Conservation (phyloP, 305 asterid species). For the Euphrasia arctica region DNA sequence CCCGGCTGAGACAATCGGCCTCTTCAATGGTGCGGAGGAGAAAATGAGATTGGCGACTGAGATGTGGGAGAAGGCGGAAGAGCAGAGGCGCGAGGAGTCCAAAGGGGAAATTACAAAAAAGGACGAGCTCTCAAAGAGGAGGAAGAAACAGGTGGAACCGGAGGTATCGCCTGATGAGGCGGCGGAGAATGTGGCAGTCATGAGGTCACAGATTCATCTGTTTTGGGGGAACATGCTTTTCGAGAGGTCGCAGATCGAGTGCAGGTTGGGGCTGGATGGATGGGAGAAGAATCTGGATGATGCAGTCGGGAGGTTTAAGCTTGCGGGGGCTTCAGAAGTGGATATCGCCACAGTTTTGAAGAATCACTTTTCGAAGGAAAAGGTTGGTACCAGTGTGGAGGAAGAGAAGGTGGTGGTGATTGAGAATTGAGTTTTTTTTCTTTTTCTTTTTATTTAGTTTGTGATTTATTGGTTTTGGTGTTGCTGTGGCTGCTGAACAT, state of each 20-base stretch:
- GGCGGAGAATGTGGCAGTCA: conserved; percentile 88
- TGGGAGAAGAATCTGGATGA: conserved; percentile 84
- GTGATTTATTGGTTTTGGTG: too few relatives aligned
- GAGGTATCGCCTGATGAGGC: conserved; percentile 70
- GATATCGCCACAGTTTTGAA: conserved; percentile 76
- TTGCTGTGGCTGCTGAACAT: too few relatives aligned
- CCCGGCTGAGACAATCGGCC: conserved; percentile 67
- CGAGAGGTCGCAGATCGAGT: conserved; percentile 89
- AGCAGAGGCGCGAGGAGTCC: conserved; percentile 64
- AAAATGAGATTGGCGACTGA: conserved; percentile 87
- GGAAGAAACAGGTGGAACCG: conserved; percentile 31
- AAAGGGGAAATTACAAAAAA: conserved; percentile 52
- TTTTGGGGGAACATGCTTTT: conserved; percentile 99
- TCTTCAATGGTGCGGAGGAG: conserved; percentile 77
- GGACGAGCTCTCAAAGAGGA: conserved; percentile 64
- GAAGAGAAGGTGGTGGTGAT: conserved; percentile 13
- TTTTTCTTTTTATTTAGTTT: too few relatives aligned
- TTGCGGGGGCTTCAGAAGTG: conserved; percentile 94
- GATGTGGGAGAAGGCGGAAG: conserved; percentile 97
- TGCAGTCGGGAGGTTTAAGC: conserved; percentile 86
- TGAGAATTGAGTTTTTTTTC: background rate
- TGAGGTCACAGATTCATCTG: conserved; percentile 90
- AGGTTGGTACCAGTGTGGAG: background rate
- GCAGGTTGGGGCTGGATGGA: conserved; percentile 61
- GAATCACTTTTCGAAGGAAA: conserved; percentile 74